Conservation (phyloP, 495 filamentous ascomycete genomes). For the Terfezia claveryi region DNA sequence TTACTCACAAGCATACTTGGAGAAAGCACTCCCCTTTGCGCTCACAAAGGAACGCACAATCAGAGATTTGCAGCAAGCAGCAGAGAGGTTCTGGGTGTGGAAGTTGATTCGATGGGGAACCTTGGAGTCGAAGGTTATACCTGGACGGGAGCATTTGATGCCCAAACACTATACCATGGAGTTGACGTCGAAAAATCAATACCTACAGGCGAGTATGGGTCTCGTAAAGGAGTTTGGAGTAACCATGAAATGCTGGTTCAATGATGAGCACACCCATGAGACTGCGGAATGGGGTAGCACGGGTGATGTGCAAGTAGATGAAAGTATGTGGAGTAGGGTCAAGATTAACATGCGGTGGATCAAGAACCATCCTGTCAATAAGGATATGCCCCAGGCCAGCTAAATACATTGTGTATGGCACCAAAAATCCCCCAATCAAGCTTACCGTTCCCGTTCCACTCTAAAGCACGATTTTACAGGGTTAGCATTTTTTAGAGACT, state of each 20-base stretch:
- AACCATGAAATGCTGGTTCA: constrained; percentile 12
- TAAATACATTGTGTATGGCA: no score
- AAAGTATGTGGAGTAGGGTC: constrained; percentile 5
- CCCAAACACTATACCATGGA: constrained; percentile 20
- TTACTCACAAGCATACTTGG: constrained; percentile 4
- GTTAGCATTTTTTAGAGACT: no score
- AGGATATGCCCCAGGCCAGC: no score
- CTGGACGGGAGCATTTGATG: constrained; percentile 10
- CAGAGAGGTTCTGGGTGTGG: constrained; percentile 32
- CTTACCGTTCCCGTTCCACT: no score
- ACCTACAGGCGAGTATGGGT: constrained; percentile 19
- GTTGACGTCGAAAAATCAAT: constrained; percentile 17
- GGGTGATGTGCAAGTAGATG: constrained; percentile 36
- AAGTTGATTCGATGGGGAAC: constrained; percentile 28
- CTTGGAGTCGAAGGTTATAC: constrained; percentile 15
- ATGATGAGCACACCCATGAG: constrained; percentile 19
- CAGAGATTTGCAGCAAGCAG: constrained; percentile 19
- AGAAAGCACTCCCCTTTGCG: constrained; percentile 18
- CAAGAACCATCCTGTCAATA: no score
- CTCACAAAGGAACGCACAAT: constrained; percentile 21
- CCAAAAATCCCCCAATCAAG: no score
- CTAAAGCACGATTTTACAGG: no score
- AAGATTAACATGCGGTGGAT: background rate
- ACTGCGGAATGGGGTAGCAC: constrained; percentile 26
- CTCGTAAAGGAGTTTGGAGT: constrained; percentile 19